phyloP scores from a whole-genome alignment of 352 stramenopile genomes.

The Pythium aphanidermatum region DNA sequence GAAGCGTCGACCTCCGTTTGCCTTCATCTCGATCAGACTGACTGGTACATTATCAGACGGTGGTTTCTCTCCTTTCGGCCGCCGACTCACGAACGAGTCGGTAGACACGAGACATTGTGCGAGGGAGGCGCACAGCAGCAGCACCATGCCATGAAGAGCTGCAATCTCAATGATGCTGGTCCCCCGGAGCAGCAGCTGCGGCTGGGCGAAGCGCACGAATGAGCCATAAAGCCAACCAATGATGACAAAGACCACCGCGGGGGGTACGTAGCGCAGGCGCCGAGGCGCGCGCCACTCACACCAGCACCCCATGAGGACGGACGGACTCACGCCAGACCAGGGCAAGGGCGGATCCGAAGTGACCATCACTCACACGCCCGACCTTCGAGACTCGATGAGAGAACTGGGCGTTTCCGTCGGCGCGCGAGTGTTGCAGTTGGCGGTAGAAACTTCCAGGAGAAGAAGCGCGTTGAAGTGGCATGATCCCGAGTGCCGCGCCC shows the following conservation, averaged over 20 bases:
- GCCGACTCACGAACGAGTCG: slow-evolving; percentile 46
- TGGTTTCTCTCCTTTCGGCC: slow-evolving; percentile 18
- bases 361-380: slow-evolving; percentile 18
- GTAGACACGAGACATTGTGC: slow-evolving; percentile 42
- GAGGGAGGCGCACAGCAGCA: slow-evolving; percentile 54
- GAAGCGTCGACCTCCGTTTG: slow-evolving; percentile 54
- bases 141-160: slow-evolving; percentile 48
- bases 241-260: slow-evolving; percentile 35
- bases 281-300: slow-evolving; percentile 51
- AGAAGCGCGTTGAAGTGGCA: neutral
- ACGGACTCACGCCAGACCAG: too few relatives aligned
- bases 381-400: slow-evolving; percentile 5
- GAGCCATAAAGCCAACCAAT: slow-evolving; percentile 63
- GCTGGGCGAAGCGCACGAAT: slow-evolving; percentile 51
- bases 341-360: neutral
- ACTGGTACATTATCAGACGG: neutral
- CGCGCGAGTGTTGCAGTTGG: slow-evolving; percentile 17
- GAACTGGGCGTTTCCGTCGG: slow-evolving; percentile 5
- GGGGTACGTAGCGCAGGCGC: slow-evolving; percentile 51
- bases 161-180: slow-evolving; percentile 31
- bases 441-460: slow-evolving; percentile 16
- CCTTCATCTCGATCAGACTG: slow-evolving; percentile 52
- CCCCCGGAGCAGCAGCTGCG: slow-evolving; percentile 26
- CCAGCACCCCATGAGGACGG: slow-evolving; percentile 55
- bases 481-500: slow-evolving; percentile 13